These are phyloP conservation scores for Amphirosellinia nigrospora DNA, from an alignment of 495 filamentous ascomycete genomes.

Conservation along the genomic window DNA sequence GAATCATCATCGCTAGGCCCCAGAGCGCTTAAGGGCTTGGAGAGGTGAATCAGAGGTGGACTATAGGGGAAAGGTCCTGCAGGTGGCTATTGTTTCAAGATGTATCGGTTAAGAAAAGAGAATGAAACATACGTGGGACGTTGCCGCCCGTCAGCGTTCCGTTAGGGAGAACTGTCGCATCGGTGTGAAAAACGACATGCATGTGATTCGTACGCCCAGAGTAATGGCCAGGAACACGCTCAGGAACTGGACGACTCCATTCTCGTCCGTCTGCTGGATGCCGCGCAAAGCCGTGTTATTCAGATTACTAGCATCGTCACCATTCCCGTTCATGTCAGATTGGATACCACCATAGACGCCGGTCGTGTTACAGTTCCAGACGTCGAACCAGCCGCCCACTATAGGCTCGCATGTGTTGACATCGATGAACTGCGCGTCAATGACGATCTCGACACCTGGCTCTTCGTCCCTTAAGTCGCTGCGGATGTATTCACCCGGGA, in stretches of 20 bases:
- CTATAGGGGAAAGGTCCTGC: no score
- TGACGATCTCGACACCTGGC: slow-evolving; percentile 60
- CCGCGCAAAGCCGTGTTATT: slow-evolving; percentile 59
- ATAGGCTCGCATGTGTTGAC: slow-evolving; percentile 63
- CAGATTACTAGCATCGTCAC: slow-evolving; percentile 52
- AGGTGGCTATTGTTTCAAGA: no score
- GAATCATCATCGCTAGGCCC: not conserved
- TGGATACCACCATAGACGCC: slow-evolving; percentile 60
- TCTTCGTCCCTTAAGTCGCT: slow-evolving; percentile 61
- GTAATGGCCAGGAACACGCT: slow-evolving; percentile 64
- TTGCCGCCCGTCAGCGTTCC: slow-evolving; percentile 44
- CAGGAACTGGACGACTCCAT: slow-evolving; percentile 58
- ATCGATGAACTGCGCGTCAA: slow-evolving; percentile 68
- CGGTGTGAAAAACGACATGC: slow-evolving; percentile 54
- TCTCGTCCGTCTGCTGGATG: slow-evolving; percentile 51
- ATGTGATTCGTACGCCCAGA: slow-evolving; percentile 53
- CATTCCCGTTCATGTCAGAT: slow-evolving; percentile 56
- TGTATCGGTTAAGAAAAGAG: no score
- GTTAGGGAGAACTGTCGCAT: slow-evolving; percentile 52
- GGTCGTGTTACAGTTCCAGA: slow-evolving; percentile 58
- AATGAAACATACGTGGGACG: not conserved
- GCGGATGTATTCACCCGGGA: slow-evolving; percentile 53
- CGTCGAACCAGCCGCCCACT: slow-evolving; percentile 61
- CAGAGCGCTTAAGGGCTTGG: not conserved
- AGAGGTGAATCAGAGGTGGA: no score